Conservation (phyloP, 2,329 filamentous ascomycete genomes). For the Fusarium papillatum region DNA sequence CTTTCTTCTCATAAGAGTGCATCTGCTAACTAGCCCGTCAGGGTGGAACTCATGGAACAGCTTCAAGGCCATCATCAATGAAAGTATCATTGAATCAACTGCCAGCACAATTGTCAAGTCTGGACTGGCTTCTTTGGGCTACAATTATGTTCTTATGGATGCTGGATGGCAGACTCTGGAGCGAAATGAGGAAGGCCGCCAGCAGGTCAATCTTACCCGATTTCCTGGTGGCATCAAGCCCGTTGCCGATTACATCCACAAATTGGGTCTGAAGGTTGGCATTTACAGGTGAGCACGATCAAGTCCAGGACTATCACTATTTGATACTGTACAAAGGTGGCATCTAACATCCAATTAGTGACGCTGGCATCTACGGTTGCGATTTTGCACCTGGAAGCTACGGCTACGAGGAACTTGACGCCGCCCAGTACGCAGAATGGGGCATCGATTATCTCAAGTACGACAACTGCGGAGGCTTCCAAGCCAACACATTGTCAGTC, state of each 20-base stretch:
- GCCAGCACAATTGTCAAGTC: neutral
- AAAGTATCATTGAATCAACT: neutral
- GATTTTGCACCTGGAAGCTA: neutral
- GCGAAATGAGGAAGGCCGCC: neutral
- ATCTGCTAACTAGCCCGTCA: neutral
- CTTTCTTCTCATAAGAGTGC: too few species aligned
- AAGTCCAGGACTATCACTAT: too few species aligned
- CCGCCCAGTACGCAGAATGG: neutral
- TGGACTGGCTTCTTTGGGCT: neutral
- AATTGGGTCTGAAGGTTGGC: neutral
- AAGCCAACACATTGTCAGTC: neutral
- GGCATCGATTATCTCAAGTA: conserved; percentile 4
- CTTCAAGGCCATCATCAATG: conserved; percentile 2
- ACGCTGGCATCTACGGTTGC: conserved; percentile 1
- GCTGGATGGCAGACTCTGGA: neutral
- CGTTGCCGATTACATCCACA: neutral
- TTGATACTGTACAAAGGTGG: too few species aligned
- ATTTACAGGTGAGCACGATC: neutral
- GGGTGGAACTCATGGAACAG: conserved; percentile 6
- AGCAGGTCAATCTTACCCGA: neutral
- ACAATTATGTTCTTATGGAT: conserved; percentile 1
- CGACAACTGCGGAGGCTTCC: conserved; percentile 3
- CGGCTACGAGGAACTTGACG: conserved; percentile 4
- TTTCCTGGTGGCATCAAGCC: neutral
- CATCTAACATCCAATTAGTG: too few species aligned